Evolutionary conservation across 2,329 filamentous ascomycete species (phyloP).

Genomic region (Aotearoamyces nothofagi): DNA sequence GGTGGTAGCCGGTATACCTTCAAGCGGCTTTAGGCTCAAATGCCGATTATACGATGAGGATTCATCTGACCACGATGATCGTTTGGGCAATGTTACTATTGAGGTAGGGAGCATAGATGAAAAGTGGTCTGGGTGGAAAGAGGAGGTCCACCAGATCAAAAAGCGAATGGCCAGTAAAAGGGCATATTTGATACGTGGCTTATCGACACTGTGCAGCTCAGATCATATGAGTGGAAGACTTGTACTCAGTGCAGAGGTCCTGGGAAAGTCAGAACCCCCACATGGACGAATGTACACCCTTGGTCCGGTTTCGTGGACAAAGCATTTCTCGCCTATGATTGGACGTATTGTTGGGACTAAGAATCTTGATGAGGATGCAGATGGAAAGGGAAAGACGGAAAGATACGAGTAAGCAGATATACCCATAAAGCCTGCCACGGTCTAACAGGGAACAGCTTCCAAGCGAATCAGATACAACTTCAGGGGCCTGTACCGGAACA

Average conservation of each 20-base stretch:
- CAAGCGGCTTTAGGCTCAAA: slow-evolving; percentile 69
- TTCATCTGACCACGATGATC: slow-evolving; percentile 69
- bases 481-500: slow-evolving; percentile 64
- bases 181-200: slow-evolving; percentile 61
- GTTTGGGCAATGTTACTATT: slow-evolving; percentile 74
- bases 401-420: slow-evolving; percentile 56
- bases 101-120: slow-evolving; percentile 42
- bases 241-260: slow-evolving; percentile 58
- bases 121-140: slow-evolving; percentile 52
- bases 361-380: slow-evolving; percentile 30
- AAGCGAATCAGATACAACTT: slow-evolving; percentile 83
- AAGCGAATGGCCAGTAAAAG: slow-evolving; percentile 79
- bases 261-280: slow-evolving; percentile 58
- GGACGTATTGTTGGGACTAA: slow-evolving; percentile 65
- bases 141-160: slow-evolving; percentile 54
- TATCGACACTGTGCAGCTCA: slow-evolving; percentile 43
- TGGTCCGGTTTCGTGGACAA: slow-evolving; percentile 60
- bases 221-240: slow-evolving; percentile 56
- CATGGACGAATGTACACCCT: slow-evolving; percentile 63
- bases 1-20: slow-evolving; percentile 76
- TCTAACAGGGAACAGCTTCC: slow-evolving; percentile 45
- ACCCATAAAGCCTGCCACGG: background rate
- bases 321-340: slow-evolving; percentile 81
- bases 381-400: slow-evolving; percentile 39
- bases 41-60: slow-evolving; percentile 86